Evolutionary conservation across 345 rosid species (phyloP).

Genomic region (Draba incana): DNA sequence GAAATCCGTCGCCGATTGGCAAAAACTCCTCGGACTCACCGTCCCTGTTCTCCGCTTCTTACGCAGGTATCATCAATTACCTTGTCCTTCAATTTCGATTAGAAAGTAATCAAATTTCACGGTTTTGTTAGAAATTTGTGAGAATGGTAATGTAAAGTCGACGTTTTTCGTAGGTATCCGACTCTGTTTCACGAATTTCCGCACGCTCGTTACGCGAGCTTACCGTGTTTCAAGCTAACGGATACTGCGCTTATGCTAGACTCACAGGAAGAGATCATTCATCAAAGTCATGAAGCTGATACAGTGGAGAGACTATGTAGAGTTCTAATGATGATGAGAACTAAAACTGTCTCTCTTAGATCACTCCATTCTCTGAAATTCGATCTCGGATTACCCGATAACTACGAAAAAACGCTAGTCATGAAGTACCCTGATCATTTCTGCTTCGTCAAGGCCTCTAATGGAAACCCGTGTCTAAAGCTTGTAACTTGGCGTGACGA

Average conservation of each 20-base stretch:
- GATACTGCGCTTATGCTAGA: constrained; percentile 79
- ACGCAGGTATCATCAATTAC: constrained; percentile 56
- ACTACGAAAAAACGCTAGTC: constrained; percentile 64
- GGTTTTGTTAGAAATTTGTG: neutral
- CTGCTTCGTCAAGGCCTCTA: constrained; percentile 58
- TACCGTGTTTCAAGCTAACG: constrained; percentile 87
- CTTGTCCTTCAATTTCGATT: neutral
- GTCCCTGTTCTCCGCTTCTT: constrained; percentile 90
- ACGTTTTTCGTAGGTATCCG: constrained; percentile 63
- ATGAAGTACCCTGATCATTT: constrained; percentile 72
- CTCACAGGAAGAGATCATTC: constrained; percentile 75
- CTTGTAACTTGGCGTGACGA: constrained; percentile 69
- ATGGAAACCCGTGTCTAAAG: constrained; percentile 58
- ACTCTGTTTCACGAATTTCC: constrained; percentile 92
- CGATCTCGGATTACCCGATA: constrained; percentile 87
- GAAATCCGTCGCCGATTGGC: constrained; percentile 88
- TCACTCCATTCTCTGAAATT: constrained; percentile 78
- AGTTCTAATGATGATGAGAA: constrained; percentile 90
- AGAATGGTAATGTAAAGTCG: constrained; percentile 13
- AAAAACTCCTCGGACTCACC: constrained; percentile 91
- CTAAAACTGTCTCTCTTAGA: constrained; percentile 60
- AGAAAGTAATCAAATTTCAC: neutral
- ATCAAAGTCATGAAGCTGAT: constrained; percentile 61
- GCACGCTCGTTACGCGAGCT: constrained; percentile 70
- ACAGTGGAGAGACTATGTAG: constrained; percentile 81